Evolutionary conservation across 306 rosid species (phyloP), one percentile per base, ranked within the genome.

Genomic region (Oemleria cerasiformis): DNA sequence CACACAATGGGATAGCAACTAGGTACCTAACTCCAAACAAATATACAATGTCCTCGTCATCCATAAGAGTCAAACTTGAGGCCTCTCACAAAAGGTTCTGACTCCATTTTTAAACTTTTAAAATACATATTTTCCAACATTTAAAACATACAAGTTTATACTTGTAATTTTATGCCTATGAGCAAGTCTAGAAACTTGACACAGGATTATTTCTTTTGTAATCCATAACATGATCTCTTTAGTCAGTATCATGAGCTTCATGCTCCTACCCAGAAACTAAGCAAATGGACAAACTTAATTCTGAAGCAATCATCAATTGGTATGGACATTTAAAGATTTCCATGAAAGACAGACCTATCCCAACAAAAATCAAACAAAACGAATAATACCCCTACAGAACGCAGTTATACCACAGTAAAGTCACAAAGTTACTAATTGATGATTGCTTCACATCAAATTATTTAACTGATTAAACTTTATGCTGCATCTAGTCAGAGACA

Each of bases 221-320:
- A 58, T 30, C 41, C 45, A 45, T n/a, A 19, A 19, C 66, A 45
- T 9, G 14, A 63, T 10, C 20, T 30, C 39, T 59, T 59, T 36
- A 59, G 2, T 60, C 67, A 47, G 68, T 16, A 30, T 56, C 57
- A 58, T 30, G 70, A 5, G 13, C 58, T n/a, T 43, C 47, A 51
- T n/a, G 73, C 16, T 25, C 9, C 75, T 41, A 11, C 23, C 57
- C 5, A 7, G 12, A 19, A 60, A 34, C 58, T 19, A 12, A 71
- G 21, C 14, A 71, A 20, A 56, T n/a, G 12, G 17, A 11, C 11
- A 8, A 60, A 34, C 58, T 19, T 19, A 30, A 45, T 60, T 59
- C 21, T 38, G 58, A 71, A 58, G 47, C 65, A 44, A 59, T 59
- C 65, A 15, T 58, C 47, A 44, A 30, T 44, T 16, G 23, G 21